Base-by-base conservation (phyloP, 2,329 filamentous ascomycete species). In the Exophiala dermatitidis region DNA sequence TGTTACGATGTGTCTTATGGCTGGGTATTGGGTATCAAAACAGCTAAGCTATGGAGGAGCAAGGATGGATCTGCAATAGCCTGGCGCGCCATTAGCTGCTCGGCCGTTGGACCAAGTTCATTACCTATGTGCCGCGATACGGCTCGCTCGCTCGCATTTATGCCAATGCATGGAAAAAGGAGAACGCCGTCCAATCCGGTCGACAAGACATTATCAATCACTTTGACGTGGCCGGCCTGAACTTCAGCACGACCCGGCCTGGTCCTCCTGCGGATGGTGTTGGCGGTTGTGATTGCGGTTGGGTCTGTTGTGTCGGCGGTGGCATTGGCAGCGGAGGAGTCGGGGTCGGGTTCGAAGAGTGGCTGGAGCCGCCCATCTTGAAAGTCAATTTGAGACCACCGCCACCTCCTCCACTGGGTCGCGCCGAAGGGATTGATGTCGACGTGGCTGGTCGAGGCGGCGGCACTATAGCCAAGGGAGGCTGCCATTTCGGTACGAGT, bases 161-260 rank as follows among this genome's bases (percentile, higher is more conserved):
- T 19, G 19, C 19, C 19, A 19, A 19, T 19, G 19, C 19, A 19
- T 19, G 19, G 19, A 19, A 19, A 19, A 19, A 19, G 19, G 19
- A 19, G 19, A 19, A 19, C 19, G 19, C 19, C 19, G 19, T 19
- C 19, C 19, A 19, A 19, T 19, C 19, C 19, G 19, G 19, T 19
- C 19, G 19, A 19, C 19, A 19, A 19, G 19, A 19, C 19, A 19
- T 19, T 19, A 19, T 19, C 19, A 19, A 19, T 19, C 42, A 64
- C 61, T 48, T 66, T 67, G 47, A 72, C 19, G 19, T 19, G 62
- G 51, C 70, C 72, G 48, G 72, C 59, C 73, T 74, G 12, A 74
- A 60, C 58, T 74, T 74, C 46, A 73, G 58, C 33, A 68, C 68
- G 12, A 68, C 66, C 28, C 65, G 65, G 40, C 64, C 65, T 32